Evolutionary conservation across 306 rosid genomes (phyloP).

Genomic region (Sphenostylis stenocarpa): DNA sequence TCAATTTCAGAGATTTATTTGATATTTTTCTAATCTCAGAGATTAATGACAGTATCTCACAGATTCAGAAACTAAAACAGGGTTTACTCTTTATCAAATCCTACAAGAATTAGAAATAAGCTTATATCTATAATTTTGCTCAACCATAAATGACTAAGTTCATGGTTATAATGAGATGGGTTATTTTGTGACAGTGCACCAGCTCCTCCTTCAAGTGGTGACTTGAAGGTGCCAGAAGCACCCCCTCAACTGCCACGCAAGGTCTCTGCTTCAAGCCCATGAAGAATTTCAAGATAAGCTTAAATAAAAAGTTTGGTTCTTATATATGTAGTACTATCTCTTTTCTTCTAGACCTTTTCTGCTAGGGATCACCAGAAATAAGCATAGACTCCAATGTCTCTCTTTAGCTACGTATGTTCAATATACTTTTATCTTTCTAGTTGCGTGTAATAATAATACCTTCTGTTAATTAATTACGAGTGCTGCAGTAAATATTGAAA

Average conservation of each 20-base stretch:
- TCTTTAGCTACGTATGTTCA: not conserved
- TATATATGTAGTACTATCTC: not conserved
- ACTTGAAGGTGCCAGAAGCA: not conserved
- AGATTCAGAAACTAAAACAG: not conserved
- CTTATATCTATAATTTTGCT: not conserved
- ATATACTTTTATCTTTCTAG: not conserved
- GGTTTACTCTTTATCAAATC: not conserved
- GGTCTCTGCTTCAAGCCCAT: not conserved
- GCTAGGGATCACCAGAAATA: not conserved
- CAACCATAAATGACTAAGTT: not conserved
- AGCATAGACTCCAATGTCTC: not conserved
- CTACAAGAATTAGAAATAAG: not conserved
- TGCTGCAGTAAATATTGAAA: not conserved
- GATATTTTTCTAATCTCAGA: not conserved
- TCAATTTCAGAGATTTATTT: too few species aligned
- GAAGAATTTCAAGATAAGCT: not conserved
- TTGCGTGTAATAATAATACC: not conserved
- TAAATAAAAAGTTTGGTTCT: not conserved
- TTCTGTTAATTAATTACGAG: not conserved
- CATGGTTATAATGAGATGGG: not conserved
- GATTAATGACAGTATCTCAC: not conserved
- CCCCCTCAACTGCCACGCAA: not conserved
- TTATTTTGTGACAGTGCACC: conserved; percentile 4
- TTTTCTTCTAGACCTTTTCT: not conserved
- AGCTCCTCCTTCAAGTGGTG: conserved; percentile 12